These are phyloP conservation scores for Chlorella sp. DNA, from an alignment of 139 green algal species.

Conservation along the genomic window DNA sequence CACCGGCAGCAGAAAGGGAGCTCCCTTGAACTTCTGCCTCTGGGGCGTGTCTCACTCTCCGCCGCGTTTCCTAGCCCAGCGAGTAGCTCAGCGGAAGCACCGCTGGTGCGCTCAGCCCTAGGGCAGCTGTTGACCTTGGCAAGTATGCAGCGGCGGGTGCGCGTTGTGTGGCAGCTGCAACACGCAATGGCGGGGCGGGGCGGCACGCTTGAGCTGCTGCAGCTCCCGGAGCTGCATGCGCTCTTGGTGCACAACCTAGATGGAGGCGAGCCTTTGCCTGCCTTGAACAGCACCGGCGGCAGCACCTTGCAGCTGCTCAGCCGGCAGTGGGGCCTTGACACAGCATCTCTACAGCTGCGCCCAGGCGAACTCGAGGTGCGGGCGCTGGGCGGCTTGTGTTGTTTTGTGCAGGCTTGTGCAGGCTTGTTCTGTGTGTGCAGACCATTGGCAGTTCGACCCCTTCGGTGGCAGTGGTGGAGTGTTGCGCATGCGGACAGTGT, in stretches of 20 bases:
- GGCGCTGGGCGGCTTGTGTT: neutral
- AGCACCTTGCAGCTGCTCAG: neutral
- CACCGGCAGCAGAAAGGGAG: neutral
- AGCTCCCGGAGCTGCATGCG: neutral
- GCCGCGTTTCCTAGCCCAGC: neutral
- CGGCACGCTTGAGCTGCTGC: neutral
- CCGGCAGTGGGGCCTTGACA: constrained; percentile 5
- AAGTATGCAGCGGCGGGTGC: neutral
- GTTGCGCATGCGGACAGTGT: too few relatives aligned
- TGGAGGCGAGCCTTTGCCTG: neutral
- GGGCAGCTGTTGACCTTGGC: neutral
- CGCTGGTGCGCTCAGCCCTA: too few relatives aligned
- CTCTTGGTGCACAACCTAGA: neutral
- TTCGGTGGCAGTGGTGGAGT: too few relatives aligned
- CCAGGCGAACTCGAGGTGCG: neutral
- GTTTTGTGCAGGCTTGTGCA: neutral
- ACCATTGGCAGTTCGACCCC: too few relatives aligned
- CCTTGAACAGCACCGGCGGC: neutral
- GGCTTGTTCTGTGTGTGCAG: neutral
- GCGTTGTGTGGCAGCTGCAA: neutral
- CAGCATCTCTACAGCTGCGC: neutral
- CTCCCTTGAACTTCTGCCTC: neutral
- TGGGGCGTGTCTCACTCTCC: too few relatives aligned
- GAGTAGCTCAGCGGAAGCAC: neutral
- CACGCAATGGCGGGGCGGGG: neutral